These are phyloP conservation scores for Ascochyta fabae DNA, from an alignment of 2,329 filamentous ascomycete species.

Conservation along the genomic window DNA sequence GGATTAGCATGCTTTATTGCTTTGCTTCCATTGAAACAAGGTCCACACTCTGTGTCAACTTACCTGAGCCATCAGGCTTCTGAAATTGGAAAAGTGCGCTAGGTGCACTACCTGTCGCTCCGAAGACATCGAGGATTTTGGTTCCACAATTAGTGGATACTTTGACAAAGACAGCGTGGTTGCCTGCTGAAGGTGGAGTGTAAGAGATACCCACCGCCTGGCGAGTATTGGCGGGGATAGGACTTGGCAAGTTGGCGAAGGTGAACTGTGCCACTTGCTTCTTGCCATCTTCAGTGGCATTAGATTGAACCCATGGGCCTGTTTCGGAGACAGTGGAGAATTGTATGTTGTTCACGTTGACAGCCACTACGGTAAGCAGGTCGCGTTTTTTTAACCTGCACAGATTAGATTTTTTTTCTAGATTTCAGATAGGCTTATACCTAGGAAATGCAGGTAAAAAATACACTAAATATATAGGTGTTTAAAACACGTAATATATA, in stretches of 20 bases:
- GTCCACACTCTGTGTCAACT: no score
- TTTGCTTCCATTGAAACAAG: no score
- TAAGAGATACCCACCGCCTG: constrained; percentile 57
- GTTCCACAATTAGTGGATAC: constrained; percentile 61
- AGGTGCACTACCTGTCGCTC: constrained; percentile 58
- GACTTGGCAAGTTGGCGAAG: constrained; percentile 55
- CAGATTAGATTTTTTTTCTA: no score
- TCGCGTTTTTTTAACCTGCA: no score
- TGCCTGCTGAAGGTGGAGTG: constrained; percentile 55
- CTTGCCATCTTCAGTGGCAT: constrained; percentile 40
- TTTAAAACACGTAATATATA: no score
- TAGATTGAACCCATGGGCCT: constrained; percentile 55
- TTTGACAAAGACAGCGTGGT: constrained; percentile 58
- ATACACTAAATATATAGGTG: no score
- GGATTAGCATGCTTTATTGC: no score
- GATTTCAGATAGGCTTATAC: no score
- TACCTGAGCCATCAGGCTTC: constrained; percentile 53
- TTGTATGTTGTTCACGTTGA: constrained; percentile 39
- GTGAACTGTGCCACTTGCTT: constrained; percentile 57
- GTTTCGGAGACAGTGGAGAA: constrained; percentile 54
- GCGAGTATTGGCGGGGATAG: constrained; percentile 51
- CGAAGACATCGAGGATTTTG: constrained; percentile 57
- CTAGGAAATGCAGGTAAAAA: no score
- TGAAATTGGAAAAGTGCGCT: constrained; percentile 63
- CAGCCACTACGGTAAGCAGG: no score